Base-by-base conservation (phyloP, 352 stramenopile genomes). In the Globisporangium camurandrum region DNA sequence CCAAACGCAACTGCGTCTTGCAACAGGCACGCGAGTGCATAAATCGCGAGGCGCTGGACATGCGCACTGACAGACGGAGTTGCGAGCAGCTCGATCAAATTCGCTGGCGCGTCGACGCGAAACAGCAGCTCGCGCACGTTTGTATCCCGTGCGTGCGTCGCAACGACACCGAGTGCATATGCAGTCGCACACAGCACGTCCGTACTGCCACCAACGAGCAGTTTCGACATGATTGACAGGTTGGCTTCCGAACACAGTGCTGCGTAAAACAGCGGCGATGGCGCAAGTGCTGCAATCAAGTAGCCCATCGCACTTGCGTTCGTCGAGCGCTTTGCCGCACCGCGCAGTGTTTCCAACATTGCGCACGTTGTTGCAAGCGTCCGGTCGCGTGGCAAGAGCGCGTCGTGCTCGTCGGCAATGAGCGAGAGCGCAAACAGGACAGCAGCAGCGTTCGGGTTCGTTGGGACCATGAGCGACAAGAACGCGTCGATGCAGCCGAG, bases 311-410 rank as follows among this genome's bases (percentile, higher is more conserved):
- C 56, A 37, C 71, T 75, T 2, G 77, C 77, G 16, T 49, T 69
- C 19, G 56, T 62, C 0, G 77, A 86, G 7, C 72, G 61, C 46
- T 88, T 88, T 1, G 77, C 72, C n/a, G 62, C 72, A 14, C 77
- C 77, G 30, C 77, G 64, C 10, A 88, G 41, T 0, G 77, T 86
- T 42, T 86, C 74, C n/a, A 86, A 61, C 59, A 84, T 80, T 1
- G 54, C 63, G 1, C 57, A 60, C 3, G 65, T 64, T 17, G 64
- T 62, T 16, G 57, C 2, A 6, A 71, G 9, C 10, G 62, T 71
- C 8, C 65, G 39, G 1, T 88, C 72, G 44, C 66, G 64, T 17
- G 76, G 69, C 34, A 88, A 86, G 34, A 82, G 67, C 1, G 42
- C 30, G 22, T 79, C 68, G 3, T 66, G 67, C 50, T 86, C 67